Evolutionary conservation across 495 filamentous ascomycete genomes (phyloP), one percentile per base, ranked within the genome.

Genomic region (Letharia columbiana): DNA sequence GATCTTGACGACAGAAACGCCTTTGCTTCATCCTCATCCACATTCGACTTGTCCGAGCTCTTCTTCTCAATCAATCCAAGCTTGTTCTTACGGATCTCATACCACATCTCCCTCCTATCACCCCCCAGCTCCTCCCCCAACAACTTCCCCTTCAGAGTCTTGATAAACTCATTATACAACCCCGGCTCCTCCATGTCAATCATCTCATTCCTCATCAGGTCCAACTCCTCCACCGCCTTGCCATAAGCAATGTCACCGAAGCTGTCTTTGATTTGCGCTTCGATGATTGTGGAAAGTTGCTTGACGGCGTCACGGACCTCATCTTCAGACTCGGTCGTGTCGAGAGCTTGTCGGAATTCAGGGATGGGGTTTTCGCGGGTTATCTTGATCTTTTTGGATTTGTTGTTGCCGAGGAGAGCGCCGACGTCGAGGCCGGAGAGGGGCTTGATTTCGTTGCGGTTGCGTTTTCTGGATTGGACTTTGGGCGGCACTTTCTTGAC

Each of bases 401-500:
- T 77, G 74, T 77, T 71, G 73, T 77, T 72, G 56, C 81, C 80
- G 35, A 96, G 86, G 23, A 96, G 86, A 2, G 83, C 82, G 66
- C 91, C 88, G 62, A 96, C 83, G 70, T 99, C 88, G 23, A 99
- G 87, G 23, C 92, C 93, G 0, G 95, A 99, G 41, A 96, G 86
- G 0, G 95, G 95, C 66, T 91, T 92, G 67, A 88, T 83, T 13
- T 83, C 77, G 42, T 92, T 84, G 31, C 86, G 88, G 41, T 81
- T 79, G 66, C 86, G 83, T 70, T 87, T 89, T 49, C 83, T 84
- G 59, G 89, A 87, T 73, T 89, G 88, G n/a, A 84, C 82, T 72
- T 92, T 96, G 4, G 89, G 89, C 10, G 91, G 89, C 10, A 97
- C 92, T 82, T 90, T 92, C 81, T 98, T 97, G 69, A 99, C 87